phyloP scores from a whole-genome alignment of 1,139 yeast genomes.

The Kurtzmaniella quercitrusa region DNA sequence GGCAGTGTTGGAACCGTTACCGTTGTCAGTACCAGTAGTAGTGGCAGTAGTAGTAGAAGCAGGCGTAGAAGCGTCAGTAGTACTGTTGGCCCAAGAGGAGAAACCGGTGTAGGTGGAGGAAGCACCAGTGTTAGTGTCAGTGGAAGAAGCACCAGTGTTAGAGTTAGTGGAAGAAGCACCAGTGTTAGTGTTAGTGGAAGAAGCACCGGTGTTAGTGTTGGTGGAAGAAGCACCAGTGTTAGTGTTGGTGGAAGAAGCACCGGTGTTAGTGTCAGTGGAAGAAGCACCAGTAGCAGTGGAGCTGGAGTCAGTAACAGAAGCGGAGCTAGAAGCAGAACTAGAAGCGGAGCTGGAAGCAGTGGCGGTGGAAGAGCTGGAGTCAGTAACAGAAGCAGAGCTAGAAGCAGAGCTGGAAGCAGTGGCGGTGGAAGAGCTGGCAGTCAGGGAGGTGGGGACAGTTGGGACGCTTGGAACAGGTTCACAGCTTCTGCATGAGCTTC shows the following conservation, averaged over 20 bases:
- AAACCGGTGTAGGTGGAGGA: background rate
- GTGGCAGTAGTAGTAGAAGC: background rate
- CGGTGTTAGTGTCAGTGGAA: background rate
- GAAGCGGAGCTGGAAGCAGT: constrained; percentile 1
- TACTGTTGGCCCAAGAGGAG: background rate
- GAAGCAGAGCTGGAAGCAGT: constrained; percentile 1
- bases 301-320: constrained; percentile 3
- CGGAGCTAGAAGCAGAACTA: constrained; percentile 7
- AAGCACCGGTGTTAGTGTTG: constrained; percentile 4
- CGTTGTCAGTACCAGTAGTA: background rate
- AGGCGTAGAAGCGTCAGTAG: background rate
- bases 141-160: constrained; percentile 3
- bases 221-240: constrained; percentile 5
- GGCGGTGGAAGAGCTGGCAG: background rate
- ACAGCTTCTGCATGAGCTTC: constrained; percentile 7
- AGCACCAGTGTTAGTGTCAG: constrained; percentile 3
- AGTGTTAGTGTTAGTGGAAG: constrained; percentile 3
- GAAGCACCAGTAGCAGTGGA: constrained; percentile 3
- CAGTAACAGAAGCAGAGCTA: constrained; percentile 6
- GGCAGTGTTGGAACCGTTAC: background rate
- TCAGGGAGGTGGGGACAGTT: background rate
- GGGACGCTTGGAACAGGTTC: constrained; percentile 4
- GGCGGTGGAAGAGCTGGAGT: background rate
- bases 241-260: background rate
- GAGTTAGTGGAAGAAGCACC: constrained; percentile 4